These are phyloP conservation scores for Striga asiatica DNA, from an alignment of 257 asterid species.

Conservation along the genomic window DNA sequence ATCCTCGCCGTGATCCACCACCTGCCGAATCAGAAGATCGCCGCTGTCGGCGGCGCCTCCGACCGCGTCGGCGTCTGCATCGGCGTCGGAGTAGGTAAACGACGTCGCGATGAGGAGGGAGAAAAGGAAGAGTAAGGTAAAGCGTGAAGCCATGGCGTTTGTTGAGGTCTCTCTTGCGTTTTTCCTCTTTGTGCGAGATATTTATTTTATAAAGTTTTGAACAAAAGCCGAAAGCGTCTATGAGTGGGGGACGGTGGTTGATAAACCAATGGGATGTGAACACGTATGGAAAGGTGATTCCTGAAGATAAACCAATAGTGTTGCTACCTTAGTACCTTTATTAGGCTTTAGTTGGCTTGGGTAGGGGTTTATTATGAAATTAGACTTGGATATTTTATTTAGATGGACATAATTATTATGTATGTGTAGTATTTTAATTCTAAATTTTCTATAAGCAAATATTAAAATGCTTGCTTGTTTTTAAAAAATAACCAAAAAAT, in stretches of 20 bases:
- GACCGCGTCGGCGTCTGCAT: constrained; percentile 4
- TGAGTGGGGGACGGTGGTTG: not conserved
- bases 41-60: constrained; percentile 10
- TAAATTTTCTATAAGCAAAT: too few relatives aligned
- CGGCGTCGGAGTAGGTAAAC: constrained; percentile 18
- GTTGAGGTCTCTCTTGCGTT: not conserved
- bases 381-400: too few relatives aligned
- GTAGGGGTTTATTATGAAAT: too few relatives aligned
- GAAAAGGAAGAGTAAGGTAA: constrained; percentile 15
- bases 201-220: not conserved
- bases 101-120: constrained; percentile 25
- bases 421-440: too few relatives aligned
- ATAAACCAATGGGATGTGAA: not conserved
- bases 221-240: too few relatives aligned
- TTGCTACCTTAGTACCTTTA: too few relatives aligned
- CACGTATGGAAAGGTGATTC: not conserved
- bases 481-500: too few relatives aligned
- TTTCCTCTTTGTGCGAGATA: not conserved
- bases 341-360: too few relatives aligned
- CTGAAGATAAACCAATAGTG: not conserved
- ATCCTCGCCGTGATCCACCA: constrained; percentile 35
- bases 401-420: too few relatives aligned
- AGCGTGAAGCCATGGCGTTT: constrained; percentile 31
- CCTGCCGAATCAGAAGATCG: constrained; percentile 63
- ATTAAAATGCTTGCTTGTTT: too few relatives aligned